These are phyloP conservation scores for Clarireedia paspali DNA, from an alignment of 2,329 filamentous ascomycete genomes.

Conservation along the genomic window DNA sequence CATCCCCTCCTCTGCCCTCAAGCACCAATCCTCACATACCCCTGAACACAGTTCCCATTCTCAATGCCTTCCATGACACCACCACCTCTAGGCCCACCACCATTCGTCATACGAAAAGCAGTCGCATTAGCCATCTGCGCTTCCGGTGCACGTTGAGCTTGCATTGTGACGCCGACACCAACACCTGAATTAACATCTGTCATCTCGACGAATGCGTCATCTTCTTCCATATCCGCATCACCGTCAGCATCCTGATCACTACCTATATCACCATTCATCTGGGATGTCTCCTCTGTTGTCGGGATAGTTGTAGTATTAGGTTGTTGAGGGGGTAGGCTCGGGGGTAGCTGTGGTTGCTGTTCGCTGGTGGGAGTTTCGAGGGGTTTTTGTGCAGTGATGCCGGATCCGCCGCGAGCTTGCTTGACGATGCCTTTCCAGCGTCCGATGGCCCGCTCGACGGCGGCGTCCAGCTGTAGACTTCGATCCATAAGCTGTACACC, in stretches of 20 bases:
- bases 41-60: conserved; percentile 15
- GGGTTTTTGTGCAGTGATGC: conserved; percentile 43
- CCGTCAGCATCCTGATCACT: conserved; percentile 25
- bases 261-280: conserved; percentile 12
- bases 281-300: neutral
- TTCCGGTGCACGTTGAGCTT: conserved; percentile 15
- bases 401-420: conserved; percentile 38
- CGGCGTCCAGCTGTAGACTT: conserved; percentile 42
- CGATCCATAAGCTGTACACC: conserved; percentile 44
- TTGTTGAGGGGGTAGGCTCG: neutral
- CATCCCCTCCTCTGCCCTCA: conserved; percentile 1
- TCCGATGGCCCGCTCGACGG: conserved; percentile 48
- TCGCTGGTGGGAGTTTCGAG: conserved; percentile 28
- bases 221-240: conserved; percentile 42
- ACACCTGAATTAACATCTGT: conserved; percentile 16
- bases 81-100: neutral
- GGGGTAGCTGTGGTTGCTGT: conserved; percentile 4
- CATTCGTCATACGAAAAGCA: conserved; percentile 21
- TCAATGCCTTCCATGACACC: conserved; percentile 20
- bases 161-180: neutral
- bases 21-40: conserved; percentile 25
- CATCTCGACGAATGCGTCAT: conserved; percentile 47
- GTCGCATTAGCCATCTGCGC: conserved; percentile 13
- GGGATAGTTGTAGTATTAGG: neutral
- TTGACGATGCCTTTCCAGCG: conserved; percentile 55